Conservation (phyloP, 2,329 filamentous ascomycete genomes). For the Rutstroemia sp. region DNA sequence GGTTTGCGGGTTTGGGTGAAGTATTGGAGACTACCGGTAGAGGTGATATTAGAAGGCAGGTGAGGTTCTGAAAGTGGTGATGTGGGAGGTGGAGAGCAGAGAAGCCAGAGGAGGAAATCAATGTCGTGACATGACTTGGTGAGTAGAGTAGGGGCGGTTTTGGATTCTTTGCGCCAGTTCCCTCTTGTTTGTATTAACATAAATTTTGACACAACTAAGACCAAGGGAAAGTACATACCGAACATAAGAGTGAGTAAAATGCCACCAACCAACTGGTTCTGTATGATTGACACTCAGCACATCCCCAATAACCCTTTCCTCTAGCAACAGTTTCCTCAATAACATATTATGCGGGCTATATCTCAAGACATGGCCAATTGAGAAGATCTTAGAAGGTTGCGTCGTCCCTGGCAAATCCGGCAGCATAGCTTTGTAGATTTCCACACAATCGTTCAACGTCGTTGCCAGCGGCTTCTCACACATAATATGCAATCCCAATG, state of each 20-base stretch:
- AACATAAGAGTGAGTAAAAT: constrained; percentile 87
- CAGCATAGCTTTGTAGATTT: constrained; percentile 56
- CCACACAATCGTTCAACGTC: constrained; percentile 67
- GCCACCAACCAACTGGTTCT: constrained; percentile 94
- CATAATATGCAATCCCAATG: constrained; percentile 72
- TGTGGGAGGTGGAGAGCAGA: constrained; percentile 53
- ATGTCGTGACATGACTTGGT: constrained; percentile 97
- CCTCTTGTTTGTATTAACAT: constrained; percentile 43
- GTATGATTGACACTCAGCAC: constrained; percentile 83
- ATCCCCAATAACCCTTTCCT: constrained; percentile 73
- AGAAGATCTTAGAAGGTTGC: constrained; percentile 54
- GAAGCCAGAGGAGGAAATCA: constrained; percentile 84
- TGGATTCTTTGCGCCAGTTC: constrained; percentile 82
- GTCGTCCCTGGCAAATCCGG: constrained; percentile 29
- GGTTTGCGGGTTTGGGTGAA: constrained; percentile 76
- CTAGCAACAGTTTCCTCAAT: constrained; percentile 68
- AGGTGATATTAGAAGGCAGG: constrained; percentile 60
- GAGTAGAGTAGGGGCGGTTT: constrained; percentile 71
- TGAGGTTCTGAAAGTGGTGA: constrained; percentile 18
- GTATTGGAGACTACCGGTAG: constrained; percentile 65
- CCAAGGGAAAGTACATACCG: constrained; percentile 35
- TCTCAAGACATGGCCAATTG: constrained; percentile 86
- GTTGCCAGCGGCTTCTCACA: constrained; percentile 93
- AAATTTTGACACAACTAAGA: not conserved
- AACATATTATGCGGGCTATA: constrained; percentile 91